Evolutionary conservation across 2,329 filamentous ascomycete genomes (phyloP).

Genomic region (Orbilia oligospora): DNA sequence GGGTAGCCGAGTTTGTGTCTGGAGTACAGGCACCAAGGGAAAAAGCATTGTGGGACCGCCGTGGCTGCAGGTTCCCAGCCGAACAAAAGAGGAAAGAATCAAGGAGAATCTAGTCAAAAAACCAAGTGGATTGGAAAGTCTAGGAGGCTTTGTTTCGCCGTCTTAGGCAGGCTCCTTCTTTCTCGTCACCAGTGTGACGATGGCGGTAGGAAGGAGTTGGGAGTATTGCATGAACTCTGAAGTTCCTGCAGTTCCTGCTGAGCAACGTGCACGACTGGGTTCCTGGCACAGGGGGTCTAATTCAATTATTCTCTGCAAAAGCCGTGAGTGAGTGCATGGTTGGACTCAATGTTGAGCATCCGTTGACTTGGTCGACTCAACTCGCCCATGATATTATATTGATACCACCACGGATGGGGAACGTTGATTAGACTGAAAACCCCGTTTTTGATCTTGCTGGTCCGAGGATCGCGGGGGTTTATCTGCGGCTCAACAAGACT

Average conservation of each 20-base stretch:
- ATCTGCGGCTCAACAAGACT: constrained; percentile 33
- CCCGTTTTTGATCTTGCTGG: background rate
- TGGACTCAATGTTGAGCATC: background rate
- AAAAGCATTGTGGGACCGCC: constrained; percentile 29
- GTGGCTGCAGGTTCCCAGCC: constrained; percentile 13
- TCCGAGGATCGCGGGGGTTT: constrained; percentile 24
- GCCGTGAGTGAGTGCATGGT: background rate
- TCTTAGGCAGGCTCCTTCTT: constrained; percentile 52
- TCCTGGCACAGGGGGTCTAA: constrained; percentile 35
- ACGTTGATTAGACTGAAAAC: constrained; percentile 5
- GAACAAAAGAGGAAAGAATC: constrained; percentile 49
- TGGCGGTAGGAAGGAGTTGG: constrained; percentile 31
- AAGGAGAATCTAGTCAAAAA: constrained; percentile 26
- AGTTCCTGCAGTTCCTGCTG: constrained; percentile 22
- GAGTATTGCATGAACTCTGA: constrained; percentile 37
- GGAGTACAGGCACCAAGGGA: background rate
- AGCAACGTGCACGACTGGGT: constrained; percentile 21
- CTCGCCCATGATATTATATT: no score
- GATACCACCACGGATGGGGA: background rate
- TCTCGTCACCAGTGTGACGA: constrained; percentile 26
- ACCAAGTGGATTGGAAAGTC: constrained; percentile 1
- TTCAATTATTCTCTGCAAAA: background rate
- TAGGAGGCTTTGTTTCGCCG: constrained; percentile 37
- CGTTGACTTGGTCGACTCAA: background rate
- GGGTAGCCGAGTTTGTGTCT: constrained; percentile 23